phyloP scores from a whole-genome alignment of 805 yeast genomes.

The Babjeviella inositovora region DNA sequence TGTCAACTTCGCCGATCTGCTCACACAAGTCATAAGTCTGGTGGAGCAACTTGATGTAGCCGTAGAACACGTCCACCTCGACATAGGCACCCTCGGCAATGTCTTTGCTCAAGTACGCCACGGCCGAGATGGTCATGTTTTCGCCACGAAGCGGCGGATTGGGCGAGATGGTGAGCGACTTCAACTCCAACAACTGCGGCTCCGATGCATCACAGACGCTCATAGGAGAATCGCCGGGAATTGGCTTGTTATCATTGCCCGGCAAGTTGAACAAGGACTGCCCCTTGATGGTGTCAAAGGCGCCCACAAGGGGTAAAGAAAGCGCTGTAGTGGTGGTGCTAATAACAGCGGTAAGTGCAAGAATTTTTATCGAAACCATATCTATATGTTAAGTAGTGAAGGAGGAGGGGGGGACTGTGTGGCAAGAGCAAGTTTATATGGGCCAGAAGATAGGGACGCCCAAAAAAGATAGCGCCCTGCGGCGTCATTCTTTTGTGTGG shows the following conservation, averaged over 20 bases:
- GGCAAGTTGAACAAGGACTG: no score
- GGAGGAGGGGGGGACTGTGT: no score
- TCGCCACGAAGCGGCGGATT: conserved; percentile 85
- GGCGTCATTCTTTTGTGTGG: no score
- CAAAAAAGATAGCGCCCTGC: no score
- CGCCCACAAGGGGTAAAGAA: no score
- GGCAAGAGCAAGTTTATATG: no score
- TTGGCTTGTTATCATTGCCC: conserved; percentile 46
- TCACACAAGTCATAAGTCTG: conserved; percentile 93
- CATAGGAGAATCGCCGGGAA: conserved; percentile 87
- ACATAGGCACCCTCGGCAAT: conserved; percentile 84
- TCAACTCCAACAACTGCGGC: conserved; percentile 49
- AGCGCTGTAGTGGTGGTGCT: no score
- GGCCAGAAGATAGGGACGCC: no score
- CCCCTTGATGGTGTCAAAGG: no score
- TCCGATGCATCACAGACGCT: conserved; percentile 53
- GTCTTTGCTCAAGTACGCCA: conserved; percentile 38
- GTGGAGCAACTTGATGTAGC: conserved; percentile 75
- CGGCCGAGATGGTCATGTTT: conserved; percentile 66
- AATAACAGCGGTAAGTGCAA: no score
- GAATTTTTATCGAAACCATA: no score
- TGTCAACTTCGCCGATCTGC: conserved; percentile 65
- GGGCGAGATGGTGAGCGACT: conserved; percentile 48
- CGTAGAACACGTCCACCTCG: conserved; percentile 85
- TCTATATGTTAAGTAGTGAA: no score